Evolutionary conservation across 441 rosid species (phyloP).

Genomic region (Gossypium davidsonii): DNA sequence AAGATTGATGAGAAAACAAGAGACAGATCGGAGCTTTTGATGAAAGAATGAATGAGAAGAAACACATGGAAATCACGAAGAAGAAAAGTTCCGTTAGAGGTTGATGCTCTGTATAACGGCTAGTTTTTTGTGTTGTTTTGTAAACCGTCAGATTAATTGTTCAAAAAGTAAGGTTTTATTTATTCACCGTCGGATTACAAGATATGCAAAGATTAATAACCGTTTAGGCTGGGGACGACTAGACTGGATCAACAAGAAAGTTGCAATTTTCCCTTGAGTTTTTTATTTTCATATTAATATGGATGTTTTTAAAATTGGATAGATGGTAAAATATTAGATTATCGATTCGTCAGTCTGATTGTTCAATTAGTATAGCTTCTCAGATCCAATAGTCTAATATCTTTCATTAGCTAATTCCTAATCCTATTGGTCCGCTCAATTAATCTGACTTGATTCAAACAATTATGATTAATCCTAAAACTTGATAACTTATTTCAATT

Average conservation of each 20-base stretch:
- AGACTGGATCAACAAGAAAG: too few relatives aligned
- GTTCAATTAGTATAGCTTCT: accelerated
- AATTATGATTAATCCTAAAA: too few relatives aligned
- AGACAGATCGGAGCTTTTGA: slow-evolving; percentile 11
- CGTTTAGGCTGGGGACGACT: too few relatives aligned
- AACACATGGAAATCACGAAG: slow-evolving; percentile 13
- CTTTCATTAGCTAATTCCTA: too few relatives aligned
- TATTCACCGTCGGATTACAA: slow-evolving; percentile 26
- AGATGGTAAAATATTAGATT: too few relatives aligned
- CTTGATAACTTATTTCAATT: too few relatives aligned
- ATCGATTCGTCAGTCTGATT: too few relatives aligned
- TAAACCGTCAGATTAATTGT: slow-evolving; percentile 25
- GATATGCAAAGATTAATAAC: background rate
- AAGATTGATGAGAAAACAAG: slow-evolving; percentile 8
- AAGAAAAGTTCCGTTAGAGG: slow-evolving; percentile 40
- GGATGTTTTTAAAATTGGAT: too few relatives aligned
- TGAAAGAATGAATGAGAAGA: slow-evolving; percentile 12
- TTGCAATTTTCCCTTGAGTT: too few relatives aligned
- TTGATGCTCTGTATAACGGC: slow-evolving; percentile 84
- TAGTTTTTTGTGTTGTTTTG: slow-evolving; percentile 31
- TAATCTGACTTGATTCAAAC: too few relatives aligned
- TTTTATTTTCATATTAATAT: too few relatives aligned
- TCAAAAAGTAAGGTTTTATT: slow-evolving; percentile 7
- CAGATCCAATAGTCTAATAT: too few relatives aligned
- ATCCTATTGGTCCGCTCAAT: accelerated